Percentiles rank a stretch among this genome's conserved stretches.
Conservation (phyloP, 73 alveolate species). For the Paramecium octaurelia region DNA sequence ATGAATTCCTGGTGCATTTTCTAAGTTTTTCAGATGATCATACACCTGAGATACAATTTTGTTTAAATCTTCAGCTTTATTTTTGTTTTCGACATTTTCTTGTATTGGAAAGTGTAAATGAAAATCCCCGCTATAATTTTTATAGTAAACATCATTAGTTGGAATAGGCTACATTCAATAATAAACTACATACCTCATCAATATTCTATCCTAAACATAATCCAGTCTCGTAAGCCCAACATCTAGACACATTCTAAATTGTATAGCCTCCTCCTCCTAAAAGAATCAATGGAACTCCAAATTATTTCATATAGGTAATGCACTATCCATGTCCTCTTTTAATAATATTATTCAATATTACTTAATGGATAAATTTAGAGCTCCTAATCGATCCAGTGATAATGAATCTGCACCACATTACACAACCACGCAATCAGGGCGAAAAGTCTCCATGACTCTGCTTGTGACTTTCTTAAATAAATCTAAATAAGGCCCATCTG, state of each 20-base stretch:
- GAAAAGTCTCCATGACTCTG: conserved; percentile 85
- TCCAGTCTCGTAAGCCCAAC: conserved; percentile 99
- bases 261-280: conserved; percentile 99
- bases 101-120: conserved; percentile 41
- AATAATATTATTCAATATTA: not conserved
- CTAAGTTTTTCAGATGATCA: conserved; percentile 41
- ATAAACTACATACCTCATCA: not conserved
- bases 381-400: conserved; percentile 94
- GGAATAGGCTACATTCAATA: conserved; percentile 43
- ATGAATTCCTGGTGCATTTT: conserved; percentile 64
- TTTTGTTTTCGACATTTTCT: conserved; percentile 49
- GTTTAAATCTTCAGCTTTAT: conserved; percentile 57
- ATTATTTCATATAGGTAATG: conserved; percentile 81
- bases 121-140: conserved; percentile 6
- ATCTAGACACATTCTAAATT: conserved; percentile 94
- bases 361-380: conserved; percentile 85
- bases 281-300: conserved; percentile 92
- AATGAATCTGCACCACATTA: conserved; percentile 98
- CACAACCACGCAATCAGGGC: conserved; percentile 95
- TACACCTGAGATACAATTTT: conserved; percentile 31
- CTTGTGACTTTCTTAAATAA: conserved; percentile 84
- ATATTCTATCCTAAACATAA: conserved; percentile 74
- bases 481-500: conserved; percentile 85
- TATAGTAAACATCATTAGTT: conserved; percentile 12
- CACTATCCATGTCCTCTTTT: conserved; percentile 96